Evolutionary conservation across 2,329 filamentous ascomycete genomes (phyloP).

Genomic region (Sclerotinia trifoliorum): DNA sequence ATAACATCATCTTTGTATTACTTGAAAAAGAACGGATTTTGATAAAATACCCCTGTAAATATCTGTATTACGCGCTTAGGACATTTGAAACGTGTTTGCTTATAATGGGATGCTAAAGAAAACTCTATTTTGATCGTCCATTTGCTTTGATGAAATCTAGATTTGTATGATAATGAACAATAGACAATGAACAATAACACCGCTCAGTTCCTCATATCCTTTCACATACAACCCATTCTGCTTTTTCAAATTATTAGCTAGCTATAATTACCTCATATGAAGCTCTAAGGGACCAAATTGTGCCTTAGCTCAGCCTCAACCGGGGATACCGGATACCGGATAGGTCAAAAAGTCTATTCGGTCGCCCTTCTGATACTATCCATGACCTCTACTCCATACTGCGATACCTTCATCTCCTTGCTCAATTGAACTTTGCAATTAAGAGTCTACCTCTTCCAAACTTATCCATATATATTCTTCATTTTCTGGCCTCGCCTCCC

Average conservation of each 20-base stretch:
- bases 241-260: not conserved
- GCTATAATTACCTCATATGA: not conserved
- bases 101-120: not conserved
- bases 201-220: not conserved
- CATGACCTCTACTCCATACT: not conserved
- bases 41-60: not conserved
- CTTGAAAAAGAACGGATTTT: not conserved
- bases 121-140: not conserved
- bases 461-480: not conserved
- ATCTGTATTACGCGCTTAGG: not conserved
- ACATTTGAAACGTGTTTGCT: slow-evolving; percentile 2
- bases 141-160: not conserved
- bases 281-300: not conserved
- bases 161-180: not conserved
- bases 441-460: not conserved
- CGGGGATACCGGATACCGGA: not conserved
- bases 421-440: not conserved
- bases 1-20: not conserved
- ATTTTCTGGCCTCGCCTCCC: not conserved
- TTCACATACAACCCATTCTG: not conserved
- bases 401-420: not conserved
- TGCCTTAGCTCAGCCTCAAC: slow-evolving; percentile 4
- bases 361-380: not conserved
- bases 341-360: not conserved
- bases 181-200: not conserved